Evolutionary conservation across 495 filamentous ascomycete species (phyloP).

Genomic region (Aspergillus ellipticus): DNA sequence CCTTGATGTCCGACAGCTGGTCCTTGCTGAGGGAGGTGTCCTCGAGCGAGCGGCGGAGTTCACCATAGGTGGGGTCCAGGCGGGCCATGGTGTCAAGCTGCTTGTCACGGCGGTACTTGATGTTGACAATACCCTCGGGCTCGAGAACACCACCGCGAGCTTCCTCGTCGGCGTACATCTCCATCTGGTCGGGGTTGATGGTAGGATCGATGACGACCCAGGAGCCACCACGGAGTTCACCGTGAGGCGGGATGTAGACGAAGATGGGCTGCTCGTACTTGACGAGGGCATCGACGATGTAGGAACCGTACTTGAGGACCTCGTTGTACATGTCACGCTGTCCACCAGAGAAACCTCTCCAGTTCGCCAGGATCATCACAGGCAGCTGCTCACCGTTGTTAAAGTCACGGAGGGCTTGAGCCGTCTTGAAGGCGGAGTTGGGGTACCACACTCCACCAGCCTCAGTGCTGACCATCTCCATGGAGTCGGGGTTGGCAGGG

Average conservation of each 20-base stretch:
- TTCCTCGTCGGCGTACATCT: slow-evolving; percentile 99
- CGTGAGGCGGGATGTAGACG: slow-evolving; percentile 95
- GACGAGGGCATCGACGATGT: slow-evolving; percentile 96
- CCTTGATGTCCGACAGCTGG: slow-evolving; percentile 72
- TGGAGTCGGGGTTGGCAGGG: slow-evolving; percentile 96
- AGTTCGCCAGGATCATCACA: slow-evolving; percentile 98
- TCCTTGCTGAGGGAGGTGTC: slow-evolving; percentile 68
- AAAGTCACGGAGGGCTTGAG: slow-evolving; percentile 97
- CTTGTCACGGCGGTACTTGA: slow-evolving; percentile 97
- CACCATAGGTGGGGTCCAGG: slow-evolving; percentile 76
- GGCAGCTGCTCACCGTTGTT: slow-evolving; percentile 98
- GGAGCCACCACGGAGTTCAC: slow-evolving; percentile 96
- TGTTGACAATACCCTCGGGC: slow-evolving; percentile 95
- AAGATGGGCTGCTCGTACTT: slow-evolving; percentile 98
- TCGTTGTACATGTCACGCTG: slow-evolving; percentile 99
- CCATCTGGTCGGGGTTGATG: slow-evolving; percentile 94
- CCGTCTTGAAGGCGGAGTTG: slow-evolving; percentile 99
- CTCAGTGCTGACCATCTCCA: slow-evolving; percentile 87
- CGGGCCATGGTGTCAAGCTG: slow-evolving; percentile 98
- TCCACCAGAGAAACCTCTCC: slow-evolving; percentile 98
- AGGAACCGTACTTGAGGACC: slow-evolving; percentile 97
- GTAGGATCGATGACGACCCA: slow-evolving; percentile 99
- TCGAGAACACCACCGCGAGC: slow-evolving; percentile 95
- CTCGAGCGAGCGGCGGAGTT: slow-evolving; percentile 71
- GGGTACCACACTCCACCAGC: slow-evolving; percentile 99